These are phyloP conservation scores for Haematococcus lacustris DNA, from an alignment of 139 green algal genomes.

Conservation along the genomic window DNA sequence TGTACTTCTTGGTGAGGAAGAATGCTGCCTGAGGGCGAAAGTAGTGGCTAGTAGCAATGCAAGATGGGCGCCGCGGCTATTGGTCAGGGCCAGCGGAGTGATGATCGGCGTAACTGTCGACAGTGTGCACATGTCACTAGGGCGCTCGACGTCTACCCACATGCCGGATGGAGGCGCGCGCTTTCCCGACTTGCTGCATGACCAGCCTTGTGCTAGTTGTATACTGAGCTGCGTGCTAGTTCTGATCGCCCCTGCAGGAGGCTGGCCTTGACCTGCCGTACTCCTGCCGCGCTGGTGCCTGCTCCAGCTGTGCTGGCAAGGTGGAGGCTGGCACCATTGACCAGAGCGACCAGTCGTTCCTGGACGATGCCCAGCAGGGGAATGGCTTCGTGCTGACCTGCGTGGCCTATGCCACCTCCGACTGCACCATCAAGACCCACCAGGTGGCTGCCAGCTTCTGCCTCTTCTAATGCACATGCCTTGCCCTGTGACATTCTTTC, in stretches of 20 bases:
- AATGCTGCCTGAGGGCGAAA: too few species aligned
- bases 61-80: too few species aligned
- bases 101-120: too few species aligned
- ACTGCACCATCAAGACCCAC: slow-evolving; percentile 5
- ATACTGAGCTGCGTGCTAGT: too few species aligned
- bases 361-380: slow-evolving; percentile 79
- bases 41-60: too few species aligned
- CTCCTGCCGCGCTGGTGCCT: slow-evolving; percentile 74
- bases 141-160: too few species aligned
- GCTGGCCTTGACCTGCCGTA: slow-evolving; percentile 80
- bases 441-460: neutral
- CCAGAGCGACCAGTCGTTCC: slow-evolving; percentile 86
- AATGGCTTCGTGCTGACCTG: slow-evolving; percentile 88
- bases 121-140: too few species aligned
- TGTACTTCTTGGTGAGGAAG: too few species aligned
- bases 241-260: slow-evolving; percentile 29
- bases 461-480: neutral
- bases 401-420: slow-evolving; percentile 33
- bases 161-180: too few species aligned
- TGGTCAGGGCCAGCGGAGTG: too few species aligned
- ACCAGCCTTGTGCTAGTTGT: too few species aligned
- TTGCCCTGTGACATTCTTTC: neutral
- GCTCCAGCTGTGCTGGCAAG: slow-evolving; percentile 60
- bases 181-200: too few species aligned
- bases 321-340: slow-evolving; percentile 53